Base-by-base conservation (phyloP, 2,329 filamentous ascomycete species). In the Paecilomyces variotii region DNA sequence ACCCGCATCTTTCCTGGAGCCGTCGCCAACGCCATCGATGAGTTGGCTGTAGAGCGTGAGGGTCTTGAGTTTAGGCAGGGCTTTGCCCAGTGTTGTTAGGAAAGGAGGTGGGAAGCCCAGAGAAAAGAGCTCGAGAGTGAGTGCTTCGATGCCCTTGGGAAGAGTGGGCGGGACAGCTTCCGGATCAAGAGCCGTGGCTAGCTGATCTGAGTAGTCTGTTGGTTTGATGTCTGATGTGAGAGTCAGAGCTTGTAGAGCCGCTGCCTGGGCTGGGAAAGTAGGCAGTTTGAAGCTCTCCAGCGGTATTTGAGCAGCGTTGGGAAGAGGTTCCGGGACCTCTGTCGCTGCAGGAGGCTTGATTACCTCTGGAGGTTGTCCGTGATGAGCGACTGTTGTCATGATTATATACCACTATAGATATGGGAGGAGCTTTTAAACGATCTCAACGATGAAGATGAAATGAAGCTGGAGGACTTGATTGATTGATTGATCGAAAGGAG, bases 181-280 rank as follows among this genome's bases (percentile, higher is more conserved):
- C 27, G 9, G 12, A 9, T 32, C 28, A 5, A 78, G 65, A 0
- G 67, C 63, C 11, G 70, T 64, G 11, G 64, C 56, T 39, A 81
- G 71, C 6, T 76, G 63, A 14, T 60, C 55, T 56, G 76, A 71
- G 68, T 80, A 81, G 45, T 78, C 74, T 61, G 76, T 73, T 57
- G 78, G 72, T 60, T 76, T 76, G 68, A 81, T 79, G 64, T 79
- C 78, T 51, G 73, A 74, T 52, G 78, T 80, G n/a, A 81, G 66
- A 26, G 77, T 80, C 14, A 81, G 67, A 28, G 77, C 72, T 58
- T 72, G 72, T 54, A 80, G 71, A n/a, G 65, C 67, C n/a, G 67
- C 68, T 4, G 78, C 77, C 65, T 76, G 68, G 0, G 71, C 67
- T 1, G 78, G 78, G 62, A 80, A 80, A 54, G 69, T 65, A 3